Evolutionary conservation across 768 basidiomycete genomes (phyloP), one percentile per base, ranked within the genome.

Genomic region (Tricholoma furcatifolium): DNA sequence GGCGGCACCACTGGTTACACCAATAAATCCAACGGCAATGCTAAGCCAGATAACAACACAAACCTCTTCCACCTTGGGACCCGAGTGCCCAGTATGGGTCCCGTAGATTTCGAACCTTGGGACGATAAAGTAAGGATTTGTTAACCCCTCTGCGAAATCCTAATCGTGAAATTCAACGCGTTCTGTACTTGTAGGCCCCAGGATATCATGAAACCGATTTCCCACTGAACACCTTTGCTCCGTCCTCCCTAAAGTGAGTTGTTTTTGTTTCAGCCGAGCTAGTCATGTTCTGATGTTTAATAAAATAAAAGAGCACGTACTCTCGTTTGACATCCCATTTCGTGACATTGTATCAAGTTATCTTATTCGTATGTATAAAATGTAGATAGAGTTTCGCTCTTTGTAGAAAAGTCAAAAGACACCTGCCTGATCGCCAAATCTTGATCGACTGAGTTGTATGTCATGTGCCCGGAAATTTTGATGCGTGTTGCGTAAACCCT

Each of bases 11-110:
- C 66, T 5, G 65, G 15, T 18, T 18, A 38, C 14, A 38, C 36
- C 36, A 38, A 11, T 18, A 38, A 38, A 38, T 18, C 18, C 36
- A 18, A 35, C n/a, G n/a, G n/a, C n/a, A 35, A 38, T 18, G 15
- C 43, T 51, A 55, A 46, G n/a, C 50, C 48, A 11, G 54, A 63
- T 15, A 75, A 74, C 51, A 69, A 78, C 55, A 78, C 77, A n/a
- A 78, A 80, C 55, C 66, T 80, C 67, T 80, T 80, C 63, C 73
- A 73, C 51, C 66, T 77, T 17, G 77, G 78, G 10, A 80, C 78
- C 5, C 70, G 77, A 3, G 64, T 74, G 60, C 72, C 74, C 6
- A 74, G 72, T 35, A 65, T 74, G 67, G 72, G 68, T 15, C 70
- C 68, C 10, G 58, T 53, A 31, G 74, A 74, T 39, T 54, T 70